Percentiles rank a stretch among this genome's conserved stretches.
Evolutionary conservation across 805 yeast genomes (phyloP).

Genomic region (Cyberlindnera maritima): DNA sequence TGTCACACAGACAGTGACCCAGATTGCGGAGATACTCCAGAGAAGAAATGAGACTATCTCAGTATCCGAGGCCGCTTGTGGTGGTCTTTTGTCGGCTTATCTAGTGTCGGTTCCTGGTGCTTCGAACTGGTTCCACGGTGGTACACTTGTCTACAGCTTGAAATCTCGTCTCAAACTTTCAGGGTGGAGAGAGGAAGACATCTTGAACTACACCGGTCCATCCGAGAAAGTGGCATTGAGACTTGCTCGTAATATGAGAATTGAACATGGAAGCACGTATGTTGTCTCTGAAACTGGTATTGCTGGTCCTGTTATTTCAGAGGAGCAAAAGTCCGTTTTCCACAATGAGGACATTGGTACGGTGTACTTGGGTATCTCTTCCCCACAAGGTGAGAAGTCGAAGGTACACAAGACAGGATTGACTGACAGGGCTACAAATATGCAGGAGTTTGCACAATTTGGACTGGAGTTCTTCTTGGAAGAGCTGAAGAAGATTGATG

Average conservation of each 20-base stretch:
- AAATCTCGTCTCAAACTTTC: conserved; percentile 69
- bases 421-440: conserved; percentile 58
- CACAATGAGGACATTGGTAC: conserved; percentile 51
- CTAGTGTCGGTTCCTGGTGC: conserved; percentile 85
- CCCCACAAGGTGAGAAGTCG: conserved; percentile 58
- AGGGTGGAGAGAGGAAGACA: conserved; percentile 77
- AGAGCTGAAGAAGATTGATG: conserved; percentile 35
- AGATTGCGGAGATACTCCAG: conserved; percentile 57
- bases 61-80: conserved; percentile 86
- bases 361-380: conserved; percentile 68
- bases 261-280: conserved; percentile 80
- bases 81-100: conserved; percentile 80
- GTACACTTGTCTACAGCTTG: conserved; percentile 75
- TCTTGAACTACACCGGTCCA: conserved; percentile 76
- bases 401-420: conserved; percentile 42
- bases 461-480: conserved; percentile 63
- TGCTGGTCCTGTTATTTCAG: conserved; percentile 66
- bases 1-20: conserved; percentile 45
- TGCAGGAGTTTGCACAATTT: conserved; percentile 69
- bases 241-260: conserved; percentile 72
- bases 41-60: conserved; percentile 63
- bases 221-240: conserved; percentile 70
- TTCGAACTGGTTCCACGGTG: conserved; percentile 78
- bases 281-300: conserved; percentile 84
- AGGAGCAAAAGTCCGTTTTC: conserved; percentile 35